phyloP scores from a whole-genome alignment of 2,329 filamentous ascomycete genomes.

The Fulvia fulva region DNA sequence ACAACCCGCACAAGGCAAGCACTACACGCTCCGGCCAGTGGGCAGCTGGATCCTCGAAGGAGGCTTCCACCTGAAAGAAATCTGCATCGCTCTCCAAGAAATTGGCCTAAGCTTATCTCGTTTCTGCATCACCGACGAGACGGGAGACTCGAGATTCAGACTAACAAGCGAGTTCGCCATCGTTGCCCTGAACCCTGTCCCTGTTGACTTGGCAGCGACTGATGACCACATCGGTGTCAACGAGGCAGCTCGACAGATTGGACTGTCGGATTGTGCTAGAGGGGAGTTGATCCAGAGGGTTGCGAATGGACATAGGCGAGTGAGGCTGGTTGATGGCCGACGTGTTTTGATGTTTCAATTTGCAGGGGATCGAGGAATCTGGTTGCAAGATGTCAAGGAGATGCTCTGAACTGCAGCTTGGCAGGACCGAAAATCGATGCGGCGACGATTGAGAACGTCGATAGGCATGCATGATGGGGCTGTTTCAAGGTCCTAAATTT shows the following conservation, averaged over 20 bases:
- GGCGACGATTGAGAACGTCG: constrained; percentile 5
- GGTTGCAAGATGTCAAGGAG: constrained; percentile 6
- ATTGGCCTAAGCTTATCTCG: constrained; percentile 16
- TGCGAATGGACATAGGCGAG: constrained; percentile 4
- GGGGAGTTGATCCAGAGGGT: constrained; percentile 5
- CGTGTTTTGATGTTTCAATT: constrained; percentile 11
- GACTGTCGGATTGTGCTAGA: constrained; percentile 1
- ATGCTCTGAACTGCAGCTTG: no score
- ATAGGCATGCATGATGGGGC: no score
- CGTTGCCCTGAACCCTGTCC: neutral
- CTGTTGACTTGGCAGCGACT: neutral
- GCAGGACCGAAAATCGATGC: no score
- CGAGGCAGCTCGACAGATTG: constrained; percentile 5
- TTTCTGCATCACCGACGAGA: constrained; percentile 8
- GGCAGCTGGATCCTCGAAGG: constrained; percentile 16
- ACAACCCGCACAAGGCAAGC: neutral
- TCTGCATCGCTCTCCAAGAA: constrained; percentile 16
- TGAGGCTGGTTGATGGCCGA: constrained; percentile 7
- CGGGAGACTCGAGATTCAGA: neutral
- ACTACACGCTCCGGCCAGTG: constrained; percentile 16
- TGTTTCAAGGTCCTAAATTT: no score
- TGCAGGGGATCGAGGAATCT: neutral
- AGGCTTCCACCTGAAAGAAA: constrained; percentile 20
- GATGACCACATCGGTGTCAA: constrained; percentile 7
- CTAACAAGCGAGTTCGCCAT: constrained; percentile 17